Evolutionary conservation across 176 grass and related monocot genomes (phyloP).

Genomic region (Stipa capillata): DNA sequence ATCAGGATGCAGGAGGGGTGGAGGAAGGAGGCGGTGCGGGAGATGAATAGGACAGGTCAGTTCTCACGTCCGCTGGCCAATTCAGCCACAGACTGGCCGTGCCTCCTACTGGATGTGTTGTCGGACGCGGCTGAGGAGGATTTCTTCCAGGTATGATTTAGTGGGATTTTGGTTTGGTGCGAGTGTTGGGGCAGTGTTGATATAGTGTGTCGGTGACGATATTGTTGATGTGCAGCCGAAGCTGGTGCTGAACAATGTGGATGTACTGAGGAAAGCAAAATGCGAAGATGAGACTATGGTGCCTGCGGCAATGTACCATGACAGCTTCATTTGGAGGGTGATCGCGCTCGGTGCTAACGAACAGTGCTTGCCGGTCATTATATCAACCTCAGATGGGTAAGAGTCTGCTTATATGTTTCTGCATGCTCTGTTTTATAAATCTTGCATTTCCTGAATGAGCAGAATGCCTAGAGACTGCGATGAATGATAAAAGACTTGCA

Average conservation of each 20-base stretch:
- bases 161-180: neutral
- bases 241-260: constrained; percentile 88
- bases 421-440: neutral
- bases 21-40: constrained; percentile 53
- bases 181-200: neutral
- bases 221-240: constrained; percentile 56
- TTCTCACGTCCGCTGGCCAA: constrained; percentile 72
- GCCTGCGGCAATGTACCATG: constrained; percentile 67
- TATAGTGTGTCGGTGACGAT: neutral
- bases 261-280: constrained; percentile 55
- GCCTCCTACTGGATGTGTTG: constrained; percentile 75
- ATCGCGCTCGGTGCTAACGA: constrained; percentile 79
- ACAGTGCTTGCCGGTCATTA: constrained; percentile 74
- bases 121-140: constrained; percentile 53
- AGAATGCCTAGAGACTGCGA: neutral
- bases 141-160: constrained; percentile 65
- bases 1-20: constrained; percentile 69
- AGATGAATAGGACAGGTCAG: constrained; percentile 53
- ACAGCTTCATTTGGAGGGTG: constrained; percentile 89
- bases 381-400: constrained; percentile 85
- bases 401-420: neutral
- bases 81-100: constrained; percentile 80
- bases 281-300: constrained; percentile 60
- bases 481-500: neutral
- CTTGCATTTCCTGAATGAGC: neutral